Percentiles rank a stretch among this genome's conserved stretches.
Conservation (phyloP, 1,284 basidiomycete genomes). For the Ganoderma leucocontextum region DNA sequence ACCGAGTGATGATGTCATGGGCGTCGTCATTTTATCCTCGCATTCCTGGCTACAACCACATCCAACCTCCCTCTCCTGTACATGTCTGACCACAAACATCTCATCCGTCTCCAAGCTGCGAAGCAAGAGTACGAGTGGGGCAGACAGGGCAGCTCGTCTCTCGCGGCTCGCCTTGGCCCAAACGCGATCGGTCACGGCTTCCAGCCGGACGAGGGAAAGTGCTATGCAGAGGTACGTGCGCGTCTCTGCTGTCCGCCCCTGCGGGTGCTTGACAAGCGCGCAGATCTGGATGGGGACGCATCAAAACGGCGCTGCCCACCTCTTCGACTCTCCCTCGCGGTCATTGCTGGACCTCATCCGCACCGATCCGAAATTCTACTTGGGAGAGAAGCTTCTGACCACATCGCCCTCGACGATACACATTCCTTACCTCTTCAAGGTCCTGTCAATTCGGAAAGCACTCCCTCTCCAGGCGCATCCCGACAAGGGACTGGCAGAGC, state of each 20-base stretch:
- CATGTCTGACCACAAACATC: constrained; percentile 22
- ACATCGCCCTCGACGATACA: constrained; percentile 62
- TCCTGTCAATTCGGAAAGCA: constrained; percentile 93
- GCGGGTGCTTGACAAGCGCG: background rate
- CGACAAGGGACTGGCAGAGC: constrained; percentile 86
- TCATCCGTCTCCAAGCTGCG: constrained; percentile 67
- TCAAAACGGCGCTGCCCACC: constrained; percentile 35
- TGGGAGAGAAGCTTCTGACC: constrained; percentile 65
- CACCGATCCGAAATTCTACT: constrained; percentile 64
- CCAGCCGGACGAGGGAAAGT: constrained; percentile 55
- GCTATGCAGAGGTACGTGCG: constrained; percentile 67
- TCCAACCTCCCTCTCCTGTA: too few species aligned
- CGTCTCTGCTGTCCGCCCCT: background rate
- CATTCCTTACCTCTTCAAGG: constrained; percentile 95
- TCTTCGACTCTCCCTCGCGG: constrained; percentile 79
- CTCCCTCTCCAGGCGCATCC: constrained; percentile 97
- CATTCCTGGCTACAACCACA: background rate
- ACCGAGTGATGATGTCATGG: constrained; percentile 11
- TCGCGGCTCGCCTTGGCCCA: constrained; percentile 61
- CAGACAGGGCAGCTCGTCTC: constrained; percentile 64
- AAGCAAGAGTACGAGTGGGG: constrained; percentile 80
- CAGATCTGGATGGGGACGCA: constrained; percentile 99
- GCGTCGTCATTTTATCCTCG: background rate
- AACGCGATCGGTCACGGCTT: constrained; percentile 53
- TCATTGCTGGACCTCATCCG: constrained; percentile 65